These are phyloP conservation scores for Funneliformis geosporum DNA, from an alignment of 192 early-diverging fungal genomes.

Conservation along the genomic window DNA sequence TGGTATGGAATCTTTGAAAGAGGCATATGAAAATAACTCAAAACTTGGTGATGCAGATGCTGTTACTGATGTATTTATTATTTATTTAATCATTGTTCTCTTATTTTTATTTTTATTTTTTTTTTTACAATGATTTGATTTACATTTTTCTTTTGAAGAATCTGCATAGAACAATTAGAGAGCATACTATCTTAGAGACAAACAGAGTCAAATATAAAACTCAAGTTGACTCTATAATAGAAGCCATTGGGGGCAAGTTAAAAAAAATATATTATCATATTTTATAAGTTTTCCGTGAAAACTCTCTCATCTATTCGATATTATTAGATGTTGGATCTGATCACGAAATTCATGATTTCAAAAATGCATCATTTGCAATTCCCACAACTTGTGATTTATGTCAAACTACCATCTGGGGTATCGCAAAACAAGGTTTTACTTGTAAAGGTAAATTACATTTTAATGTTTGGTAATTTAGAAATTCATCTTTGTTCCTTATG, in stretches of 20 bases:
- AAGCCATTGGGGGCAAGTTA: constrained; percentile 60
- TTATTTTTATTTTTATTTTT: background rate
- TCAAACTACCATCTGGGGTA: constrained; percentile 75
- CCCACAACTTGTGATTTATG: constrained; percentile 78
- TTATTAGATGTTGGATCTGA: constrained; percentile 52
- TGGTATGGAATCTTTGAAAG: constrained; percentile 49
- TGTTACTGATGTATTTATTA: constrained; percentile 52
- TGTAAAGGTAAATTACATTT: constrained; percentile 51
- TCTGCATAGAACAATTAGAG: constrained; percentile 53
- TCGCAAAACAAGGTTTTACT: constrained; percentile 69
- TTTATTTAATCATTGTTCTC: background rate
- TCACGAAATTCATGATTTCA: constrained; percentile 64
- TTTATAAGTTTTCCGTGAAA: background rate
- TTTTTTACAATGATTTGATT: background rate
- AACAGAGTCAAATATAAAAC: constrained; percentile 50
- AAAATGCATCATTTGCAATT: constrained; percentile 68
- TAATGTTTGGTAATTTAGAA: background rate
- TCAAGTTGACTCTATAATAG: constrained; percentile 65
- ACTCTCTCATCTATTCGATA: constrained; percentile 12
- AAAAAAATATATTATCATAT: background rate
- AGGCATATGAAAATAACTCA: constrained; percentile 51
- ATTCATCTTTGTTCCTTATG: background rate
- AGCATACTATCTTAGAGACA: constrained; percentile 54
- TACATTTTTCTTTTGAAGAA: constrained; percentile 35
- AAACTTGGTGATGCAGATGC: constrained; percentile 61